Conservation (phyloP, 768 basidiomycete species). For the Trametes villosa region DNA sequence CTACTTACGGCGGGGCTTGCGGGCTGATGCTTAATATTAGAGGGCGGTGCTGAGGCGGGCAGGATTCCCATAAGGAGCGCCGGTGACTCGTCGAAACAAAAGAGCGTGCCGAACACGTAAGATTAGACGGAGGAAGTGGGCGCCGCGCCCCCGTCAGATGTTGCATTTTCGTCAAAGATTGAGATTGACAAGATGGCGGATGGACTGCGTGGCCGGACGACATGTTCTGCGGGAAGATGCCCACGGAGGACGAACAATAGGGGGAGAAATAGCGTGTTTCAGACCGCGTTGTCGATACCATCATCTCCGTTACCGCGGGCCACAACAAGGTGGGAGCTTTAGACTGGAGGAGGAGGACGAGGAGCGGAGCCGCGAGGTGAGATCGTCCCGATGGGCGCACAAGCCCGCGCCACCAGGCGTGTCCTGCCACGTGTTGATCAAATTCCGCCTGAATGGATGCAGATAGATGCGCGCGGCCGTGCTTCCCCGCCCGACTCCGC, state of each 20-base stretch:
- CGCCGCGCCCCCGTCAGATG: conserved; percentile 11
- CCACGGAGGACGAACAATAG: conserved; percentile 13
- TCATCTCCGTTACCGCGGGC: background rate
- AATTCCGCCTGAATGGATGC: conserved; percentile 6
- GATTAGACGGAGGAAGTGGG: conserved; percentile 16
- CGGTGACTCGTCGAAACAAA: conserved; percentile 20
- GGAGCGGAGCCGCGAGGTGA: conserved; percentile 12
- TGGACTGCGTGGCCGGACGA: conserved; percentile 1
- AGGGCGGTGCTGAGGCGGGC: conserved; percentile 13
- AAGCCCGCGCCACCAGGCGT: background rate
- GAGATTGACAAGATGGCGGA: conserved; percentile 19
- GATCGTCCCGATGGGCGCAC: conserved; percentile 2
- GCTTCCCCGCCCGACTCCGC: conserved; percentile 10
- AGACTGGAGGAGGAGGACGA: background rate
- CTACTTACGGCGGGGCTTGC: conserved; percentile 4
- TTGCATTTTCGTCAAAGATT: conserved; percentile 18
- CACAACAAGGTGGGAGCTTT: conserved; percentile 9
- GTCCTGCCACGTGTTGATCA: conserved; percentile 2
- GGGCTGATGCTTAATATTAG: conserved; percentile 3
- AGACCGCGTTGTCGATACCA: background rate
- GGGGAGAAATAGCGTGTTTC: conserved; percentile 5
- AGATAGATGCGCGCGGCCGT: background rate
- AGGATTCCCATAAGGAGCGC: background rate
- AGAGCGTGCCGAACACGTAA: conserved; percentile 25
- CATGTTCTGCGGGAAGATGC: conserved; percentile 7